These are phyloP conservation scores for Curvularia lunata DNA, from an alignment of 2,329 filamentous ascomycete species.

Conservation along the genomic window DNA sequence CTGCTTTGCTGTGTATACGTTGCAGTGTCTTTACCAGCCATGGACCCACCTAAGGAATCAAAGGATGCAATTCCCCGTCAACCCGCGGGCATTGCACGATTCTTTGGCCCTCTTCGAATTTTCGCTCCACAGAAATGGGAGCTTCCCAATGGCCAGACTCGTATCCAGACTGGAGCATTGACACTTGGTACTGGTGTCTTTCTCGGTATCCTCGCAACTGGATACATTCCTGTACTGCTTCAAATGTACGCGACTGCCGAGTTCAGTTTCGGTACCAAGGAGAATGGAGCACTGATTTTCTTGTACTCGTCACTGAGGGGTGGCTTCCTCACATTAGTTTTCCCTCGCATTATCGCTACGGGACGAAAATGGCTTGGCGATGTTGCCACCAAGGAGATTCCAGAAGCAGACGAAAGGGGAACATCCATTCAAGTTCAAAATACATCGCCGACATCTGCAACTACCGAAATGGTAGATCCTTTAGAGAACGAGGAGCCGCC, in stretches of 20 bases:
- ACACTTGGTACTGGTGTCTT: conserved; percentile 71
- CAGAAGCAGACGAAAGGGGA: conserved; percentile 14
- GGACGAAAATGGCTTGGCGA: conserved; percentile 52
- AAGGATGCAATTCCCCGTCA: conserved; percentile 31
- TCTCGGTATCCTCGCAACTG: conserved; percentile 70
- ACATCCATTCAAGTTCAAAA: conserved; percentile 32
- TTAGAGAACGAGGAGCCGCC: conserved; percentile 59
- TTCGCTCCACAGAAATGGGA: conserved; percentile 65
- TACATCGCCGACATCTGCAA: conserved; percentile 32
- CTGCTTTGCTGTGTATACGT: conserved; percentile 52
- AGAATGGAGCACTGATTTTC: conserved; percentile 56
- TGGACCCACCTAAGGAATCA: conserved; percentile 52
- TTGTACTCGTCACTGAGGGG: conserved; percentile 55
- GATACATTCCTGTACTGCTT: conserved; percentile 67
- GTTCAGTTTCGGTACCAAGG: conserved; percentile 53
- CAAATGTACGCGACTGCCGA: conserved; percentile 58
- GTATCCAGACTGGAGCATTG: conserved; percentile 66
- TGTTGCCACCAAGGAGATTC: conserved; percentile 13
- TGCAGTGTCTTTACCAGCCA: conserved; percentile 54
- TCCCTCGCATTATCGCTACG: conserved; percentile 53
- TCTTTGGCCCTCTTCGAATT: conserved; percentile 69
- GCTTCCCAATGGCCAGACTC: conserved; percentile 57
- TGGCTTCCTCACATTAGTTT: conserved; percentile 53
- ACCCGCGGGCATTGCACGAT: conserved; percentile 55
- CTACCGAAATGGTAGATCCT: conserved; percentile 54